Base-by-base conservation (phyloP, 23 red algal species). In the Pyropia yezoensis region DNA sequence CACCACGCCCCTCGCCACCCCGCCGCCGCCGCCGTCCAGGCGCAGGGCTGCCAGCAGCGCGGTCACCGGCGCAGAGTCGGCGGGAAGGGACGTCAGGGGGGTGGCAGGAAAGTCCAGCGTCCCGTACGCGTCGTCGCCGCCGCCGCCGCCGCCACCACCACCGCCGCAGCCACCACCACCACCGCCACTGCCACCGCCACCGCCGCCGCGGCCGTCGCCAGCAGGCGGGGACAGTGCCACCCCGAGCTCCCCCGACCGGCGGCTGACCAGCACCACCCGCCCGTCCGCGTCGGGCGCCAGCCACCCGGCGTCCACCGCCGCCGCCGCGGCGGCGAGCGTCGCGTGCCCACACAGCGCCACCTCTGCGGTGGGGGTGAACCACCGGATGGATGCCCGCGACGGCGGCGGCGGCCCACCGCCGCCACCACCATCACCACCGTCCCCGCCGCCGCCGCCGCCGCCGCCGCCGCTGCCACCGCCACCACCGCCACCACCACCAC, bases 331-430 rank as follows among this genome's bases (percentile, higher is more conserved):
- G 52, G 79, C 79, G 6, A 83, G 59, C 25, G 79, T 83, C 18
- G 79, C 79, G 70, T 83, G 79, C 18, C 79, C 79, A 65, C 79
- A 83, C 7, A 83, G 50, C 19, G 57, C 14, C 61, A 83, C 79
- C 49, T 83, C 79, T 11, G 27, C 14, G 3, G 56, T 18, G 23
- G 79, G 79, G 1, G 79, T 83, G 50, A 83, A 83, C 79, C 79
- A 83, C 9, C 79, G 67, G n/a, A 83, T 62, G 33, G 22, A 27
- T 27, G 49, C 70, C 5, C 18, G 33, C 29, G 33, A 52, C 7
- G 19, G 28, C 27, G 19, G 56, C 21, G 49, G 13, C 33, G 39
- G 39, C 11, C 4, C 4, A 0, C 9, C 39, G 39, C 0, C 39
- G 9, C 39, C 39, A 13, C 4, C 39, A 1, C 39, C 39, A 8